Percentiles rank a stretch among this genome's conserved stretches.
Evolutionary conservation across 768 basidiomycete genomes (phyloP).

Genomic region (Calocera viscosa): DNA sequence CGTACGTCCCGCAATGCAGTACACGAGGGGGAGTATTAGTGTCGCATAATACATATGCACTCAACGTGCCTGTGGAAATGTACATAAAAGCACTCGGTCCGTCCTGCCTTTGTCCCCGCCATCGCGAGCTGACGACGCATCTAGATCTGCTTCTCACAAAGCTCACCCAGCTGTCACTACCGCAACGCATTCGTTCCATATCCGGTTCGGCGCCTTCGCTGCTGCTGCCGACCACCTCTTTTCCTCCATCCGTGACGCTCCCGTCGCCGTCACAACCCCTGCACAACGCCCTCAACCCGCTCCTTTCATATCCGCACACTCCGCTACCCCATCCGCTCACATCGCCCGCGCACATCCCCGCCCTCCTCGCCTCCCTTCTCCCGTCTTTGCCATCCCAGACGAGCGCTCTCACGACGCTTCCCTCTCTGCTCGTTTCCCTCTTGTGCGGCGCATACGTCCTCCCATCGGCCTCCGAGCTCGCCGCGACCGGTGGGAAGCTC

Average conservation of each 20-base stretch:
- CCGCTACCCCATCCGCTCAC: slow-evolving; percentile 56
- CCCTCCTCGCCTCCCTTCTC: neutral
- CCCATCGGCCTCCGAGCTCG: neutral
- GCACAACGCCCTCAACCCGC: slow-evolving; percentile 52
- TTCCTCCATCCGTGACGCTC: slow-evolving; percentile 39
- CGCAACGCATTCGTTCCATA: slow-evolving; percentile 9
- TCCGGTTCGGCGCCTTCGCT: slow-evolving; percentile 5
- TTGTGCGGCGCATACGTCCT: neutral
- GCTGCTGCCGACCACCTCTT: slow-evolving; percentile 7
- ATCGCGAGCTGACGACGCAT: slow-evolving; percentile 21
- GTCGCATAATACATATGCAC: slow-evolving; percentile 63
- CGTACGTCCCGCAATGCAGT: slow-evolving; percentile 30
- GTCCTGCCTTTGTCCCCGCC: slow-evolving; percentile 22
- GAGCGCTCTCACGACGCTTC: neutral
- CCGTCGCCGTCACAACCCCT: slow-evolving; percentile 63
- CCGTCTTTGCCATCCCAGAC: neutral
- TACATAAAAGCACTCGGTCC: slow-evolving; percentile 78
- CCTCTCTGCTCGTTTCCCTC: neutral
- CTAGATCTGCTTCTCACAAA: slow-evolving; percentile 69
- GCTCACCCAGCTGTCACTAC: slow-evolving; percentile 25
- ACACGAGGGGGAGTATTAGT: slow-evolving; percentile 81
- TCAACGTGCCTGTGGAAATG: slow-evolving; percentile 81
- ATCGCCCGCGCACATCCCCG: slow-evolving; percentile 1
- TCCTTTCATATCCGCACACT: slow-evolving; percentile 67
- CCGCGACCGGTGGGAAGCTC: slow-evolving; percentile 26